phyloP scores from a whole-genome alignment of 2,329 filamentous ascomycete genomes.

The Penicillium brasilianum region DNA sequence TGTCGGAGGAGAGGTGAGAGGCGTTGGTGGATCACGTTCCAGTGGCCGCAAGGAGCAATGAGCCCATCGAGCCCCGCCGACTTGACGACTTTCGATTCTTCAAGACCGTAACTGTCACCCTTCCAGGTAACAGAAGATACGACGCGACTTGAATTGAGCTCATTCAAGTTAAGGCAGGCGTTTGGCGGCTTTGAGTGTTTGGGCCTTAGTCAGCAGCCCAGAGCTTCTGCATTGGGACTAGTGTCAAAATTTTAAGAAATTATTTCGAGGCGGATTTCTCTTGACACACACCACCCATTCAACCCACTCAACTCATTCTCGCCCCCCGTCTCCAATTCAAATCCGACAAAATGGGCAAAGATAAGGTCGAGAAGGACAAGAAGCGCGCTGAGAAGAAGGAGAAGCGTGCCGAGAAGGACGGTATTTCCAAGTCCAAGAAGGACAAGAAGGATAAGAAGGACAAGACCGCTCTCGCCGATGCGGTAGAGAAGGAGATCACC shows the following conservation, averaged over 20 bases:
- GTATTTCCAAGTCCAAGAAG: slow-evolving; percentile 53
- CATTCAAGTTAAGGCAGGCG: too few species aligned
- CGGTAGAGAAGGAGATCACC: slow-evolving; percentile 47
- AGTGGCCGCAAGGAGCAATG: not conserved
- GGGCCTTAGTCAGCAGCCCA: slow-evolving; percentile 25
- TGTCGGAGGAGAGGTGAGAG: slow-evolving; percentile 15
- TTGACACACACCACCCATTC: slow-evolving; percentile 29
- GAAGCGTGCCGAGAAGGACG: slow-evolving; percentile 54
- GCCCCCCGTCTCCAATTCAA: slow-evolving; percentile 18
- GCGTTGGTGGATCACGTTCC: not conserved
- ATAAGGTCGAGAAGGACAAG: slow-evolving; percentile 53
- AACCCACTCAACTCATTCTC: slow-evolving; percentile 30
- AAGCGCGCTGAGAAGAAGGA: slow-evolving; percentile 50
- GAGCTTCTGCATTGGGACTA: slow-evolving; percentile 37
- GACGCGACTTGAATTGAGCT: not conserved
- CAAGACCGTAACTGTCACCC: not conserved
- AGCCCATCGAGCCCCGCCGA: not conserved
- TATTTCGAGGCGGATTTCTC: slow-evolving; percentile 37
- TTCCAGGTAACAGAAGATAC: not conserved
- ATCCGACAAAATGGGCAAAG: slow-evolving; percentile 51
- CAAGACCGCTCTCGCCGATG: slow-evolving; percentile 45
- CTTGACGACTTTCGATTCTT: not conserved
- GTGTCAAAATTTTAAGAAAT: slow-evolving; percentile 44
- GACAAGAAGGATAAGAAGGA: slow-evolving; percentile 54
- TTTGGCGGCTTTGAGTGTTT: slow-evolving; percentile 17